phyloP scores from a whole-genome alignment of 2,329 filamentous ascomycete species.

The Paracoccidioides brasiliensis region DNA sequence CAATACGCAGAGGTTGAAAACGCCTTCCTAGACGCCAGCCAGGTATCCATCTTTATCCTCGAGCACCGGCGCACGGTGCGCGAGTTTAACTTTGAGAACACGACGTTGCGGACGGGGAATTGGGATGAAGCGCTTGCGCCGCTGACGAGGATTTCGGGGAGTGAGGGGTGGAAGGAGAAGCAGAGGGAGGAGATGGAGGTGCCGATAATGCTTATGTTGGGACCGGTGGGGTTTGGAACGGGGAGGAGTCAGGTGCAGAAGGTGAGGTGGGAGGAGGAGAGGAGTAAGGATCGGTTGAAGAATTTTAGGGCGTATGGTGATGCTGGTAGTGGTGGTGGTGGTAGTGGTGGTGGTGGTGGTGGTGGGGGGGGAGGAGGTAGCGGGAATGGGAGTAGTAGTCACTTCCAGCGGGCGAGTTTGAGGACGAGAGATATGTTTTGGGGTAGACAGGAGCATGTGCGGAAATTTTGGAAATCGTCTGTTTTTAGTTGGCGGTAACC shows the following conservation, averaged over 20 bases:
- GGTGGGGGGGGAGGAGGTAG: background rate
- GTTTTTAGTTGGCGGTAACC: constrained; percentile 9
- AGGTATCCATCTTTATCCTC: constrained; percentile 56
- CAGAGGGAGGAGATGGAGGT: constrained; percentile 24
- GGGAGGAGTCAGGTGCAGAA: background rate
- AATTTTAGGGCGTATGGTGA: constrained; percentile 8
- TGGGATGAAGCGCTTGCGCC: constrained; percentile 78
- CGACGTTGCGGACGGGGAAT: constrained; percentile 54
- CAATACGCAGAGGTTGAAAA: constrained; percentile 60
- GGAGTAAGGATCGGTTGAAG: constrained; percentile 10
- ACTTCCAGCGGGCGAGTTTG: constrained; percentile 15
- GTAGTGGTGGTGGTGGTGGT: background rate
- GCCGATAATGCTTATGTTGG: constrained; percentile 20
- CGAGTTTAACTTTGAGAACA: constrained; percentile 70
- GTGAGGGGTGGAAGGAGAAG: constrained; percentile 27
- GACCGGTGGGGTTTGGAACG: constrained; percentile 14
- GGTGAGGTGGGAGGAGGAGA: constrained; percentile 17
- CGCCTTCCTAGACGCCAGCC: constrained; percentile 54
- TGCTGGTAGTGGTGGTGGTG: background rate
- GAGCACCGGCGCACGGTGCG: constrained; percentile 54
- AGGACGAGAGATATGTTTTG: constrained; percentile 17
- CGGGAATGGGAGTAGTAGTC: background rate
- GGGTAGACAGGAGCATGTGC: constrained; percentile 23
- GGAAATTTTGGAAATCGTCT: constrained; percentile 17
- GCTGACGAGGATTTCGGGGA: constrained; percentile 36